Evolutionary conservation across 1,284 basidiomycete species (phyloP), one percentile per base, ranked within the genome.

Genomic region (Schizophyllum commune): DNA sequence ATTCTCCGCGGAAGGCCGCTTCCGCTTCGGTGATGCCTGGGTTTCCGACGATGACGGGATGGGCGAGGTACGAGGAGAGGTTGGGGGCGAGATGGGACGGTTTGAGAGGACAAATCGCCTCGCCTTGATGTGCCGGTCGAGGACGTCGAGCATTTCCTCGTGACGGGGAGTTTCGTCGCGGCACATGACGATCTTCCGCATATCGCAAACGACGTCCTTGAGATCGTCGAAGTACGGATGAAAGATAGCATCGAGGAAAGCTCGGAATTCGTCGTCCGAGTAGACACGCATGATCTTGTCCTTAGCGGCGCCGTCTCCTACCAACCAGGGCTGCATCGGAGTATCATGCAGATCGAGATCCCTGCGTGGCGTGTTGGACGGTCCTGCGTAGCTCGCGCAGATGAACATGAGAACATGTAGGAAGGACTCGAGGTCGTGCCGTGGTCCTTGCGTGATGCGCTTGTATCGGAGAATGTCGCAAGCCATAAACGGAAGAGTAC

Each of bases 401-500:
- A 64, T 22, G 27, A 58, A 62, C n/a, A 62, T 39, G 15, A 64
- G 55, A 13, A 64, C 61, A 47, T 61, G 58, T 5, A 63, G 39
- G n/a, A 63, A 27, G 15, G 59, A 60, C 33, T 62, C 57, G 6
- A 62, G 57, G 47, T 64, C 61, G 57, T 63, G 62, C 5, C 22
- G 22, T 5, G 62, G 62, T 20, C 61, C 60, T 17, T 63, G 63
- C 21, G 21, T 21, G 19, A 27, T n/a, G 53, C 53, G 27, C 11
- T 22, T 54, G 52, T 56, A 58, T 19, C 33, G 55, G 21, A 63
- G 22, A 8, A 63, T 34, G 34, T 55, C 58, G 7, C 57, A 58
- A 13, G 63, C 58, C 60, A 64, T 61, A 58, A 64, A 64, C 21
- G 53, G 17, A 21, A 58, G 58, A 53, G 60, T 64, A 32, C 63